Evolutionary conservation across 2,329 filamentous ascomycete genomes (phyloP).

Genomic region (Xylaria sp.): DNA sequence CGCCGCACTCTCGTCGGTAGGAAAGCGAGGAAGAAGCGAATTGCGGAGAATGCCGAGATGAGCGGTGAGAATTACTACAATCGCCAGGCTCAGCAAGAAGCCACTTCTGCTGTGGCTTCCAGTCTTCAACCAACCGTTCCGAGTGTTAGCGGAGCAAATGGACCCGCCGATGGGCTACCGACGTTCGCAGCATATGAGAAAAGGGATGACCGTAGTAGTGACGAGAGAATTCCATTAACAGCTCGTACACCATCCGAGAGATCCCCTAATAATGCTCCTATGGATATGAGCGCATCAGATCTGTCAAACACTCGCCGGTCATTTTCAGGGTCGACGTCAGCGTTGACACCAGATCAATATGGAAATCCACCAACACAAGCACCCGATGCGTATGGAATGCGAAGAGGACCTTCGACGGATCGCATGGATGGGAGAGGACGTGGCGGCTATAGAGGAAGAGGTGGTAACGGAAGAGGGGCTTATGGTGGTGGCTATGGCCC

Average conservation of each 20-base stretch:
- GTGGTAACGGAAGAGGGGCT: conserved; percentile 60
- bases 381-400: conserved; percentile 59
- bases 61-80: conserved; percentile 93
- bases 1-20: conserved; percentile 89
- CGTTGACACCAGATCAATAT: conserved; percentile 67
- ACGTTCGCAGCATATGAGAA: conserved; percentile 75
- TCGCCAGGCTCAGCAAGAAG: conserved; percentile 68
- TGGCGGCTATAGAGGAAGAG: conserved; percentile 65
- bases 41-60: conserved; percentile 96
- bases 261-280: conserved; percentile 59
- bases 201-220: conserved; percentile 69
- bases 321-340: conserved; percentile 55
- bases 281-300: conserved; percentile 54
- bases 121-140: conserved; percentile 69
- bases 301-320: conserved; percentile 51
- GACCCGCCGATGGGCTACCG: conserved; percentile 59
- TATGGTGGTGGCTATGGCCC: conserved; percentile 56
- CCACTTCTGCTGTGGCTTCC: conserved; percentile 53
- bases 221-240: conserved; percentile 78
- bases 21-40: conserved; percentile 91
- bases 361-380: conserved; percentile 66
- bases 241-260: conserved; percentile 70
- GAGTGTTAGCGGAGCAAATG: conserved; percentile 66
- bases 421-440: conserved; percentile 65
- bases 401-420: conserved; percentile 59